phyloP scores from a whole-genome alignment of 345 rosid genomes.

The Brassica rapa region DNA sequence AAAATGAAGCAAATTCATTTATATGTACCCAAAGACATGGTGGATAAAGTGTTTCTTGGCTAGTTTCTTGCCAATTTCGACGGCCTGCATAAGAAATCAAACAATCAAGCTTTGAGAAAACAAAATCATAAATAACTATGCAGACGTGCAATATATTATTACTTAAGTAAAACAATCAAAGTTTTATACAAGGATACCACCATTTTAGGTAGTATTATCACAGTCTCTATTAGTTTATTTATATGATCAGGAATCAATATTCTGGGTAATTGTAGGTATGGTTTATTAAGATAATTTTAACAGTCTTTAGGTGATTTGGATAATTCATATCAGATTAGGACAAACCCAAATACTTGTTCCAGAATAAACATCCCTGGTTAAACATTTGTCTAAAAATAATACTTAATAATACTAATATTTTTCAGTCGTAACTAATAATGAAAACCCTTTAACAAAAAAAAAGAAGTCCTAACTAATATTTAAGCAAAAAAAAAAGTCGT shows the following conservation, averaged over 20 bases:
- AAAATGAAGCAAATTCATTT: neutral
- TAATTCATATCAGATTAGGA: neutral
- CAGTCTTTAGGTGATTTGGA: neutral
- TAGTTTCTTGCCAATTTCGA: conserved; percentile 69
- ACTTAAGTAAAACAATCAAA: neutral
- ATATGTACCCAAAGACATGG: conserved; percentile 79
- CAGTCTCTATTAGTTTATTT: neutral
- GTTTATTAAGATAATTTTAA: neutral
- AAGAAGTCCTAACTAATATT: too few relatives aligned
- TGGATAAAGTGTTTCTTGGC: conserved; percentile 82
- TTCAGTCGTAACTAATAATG: neutral
- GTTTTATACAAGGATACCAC: too few relatives aligned
- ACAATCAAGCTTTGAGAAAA: neutral
- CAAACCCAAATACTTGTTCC: neutral
- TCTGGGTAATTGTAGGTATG: neutral
- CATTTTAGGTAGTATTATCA: neutral
- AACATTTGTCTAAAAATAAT: neutral
- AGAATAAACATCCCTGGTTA: neutral
- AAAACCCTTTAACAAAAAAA: too few relatives aligned
- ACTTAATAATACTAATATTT: too few relatives aligned
- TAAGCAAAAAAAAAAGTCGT: neutral
- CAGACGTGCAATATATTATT: neutral
- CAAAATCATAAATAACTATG: neutral
- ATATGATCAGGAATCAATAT: neutral
- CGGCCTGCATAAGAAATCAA: conserved; percentile 51